Conservation (phyloP, 176 grass and related monocot genomes). For the Eleusine coracana region DNA sequence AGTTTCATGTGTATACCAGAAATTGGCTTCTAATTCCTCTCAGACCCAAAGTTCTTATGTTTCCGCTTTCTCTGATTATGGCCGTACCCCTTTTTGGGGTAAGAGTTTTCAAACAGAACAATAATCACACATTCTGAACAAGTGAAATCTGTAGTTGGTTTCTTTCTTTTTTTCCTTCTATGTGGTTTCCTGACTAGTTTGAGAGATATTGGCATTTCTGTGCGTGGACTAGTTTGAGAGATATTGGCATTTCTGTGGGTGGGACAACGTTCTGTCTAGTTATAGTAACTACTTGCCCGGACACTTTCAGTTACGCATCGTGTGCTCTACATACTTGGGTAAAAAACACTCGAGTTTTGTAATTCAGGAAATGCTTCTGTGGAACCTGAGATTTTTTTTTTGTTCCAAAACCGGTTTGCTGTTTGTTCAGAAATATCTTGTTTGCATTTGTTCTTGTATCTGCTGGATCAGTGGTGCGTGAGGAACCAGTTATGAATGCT, state of each 20-base stretch:
- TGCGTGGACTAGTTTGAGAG: not conserved
- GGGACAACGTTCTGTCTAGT: not conserved
- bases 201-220: not conserved
- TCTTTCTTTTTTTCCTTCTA: not conserved
- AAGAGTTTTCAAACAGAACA: not conserved
- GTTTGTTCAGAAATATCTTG: not conserved
- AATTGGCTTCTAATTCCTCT: not conserved
- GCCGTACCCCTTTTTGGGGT: not conserved
- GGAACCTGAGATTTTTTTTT: not conserved
- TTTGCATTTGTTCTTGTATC: not conserved
- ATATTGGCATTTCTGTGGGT: not conserved
- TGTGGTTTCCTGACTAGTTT: not conserved
- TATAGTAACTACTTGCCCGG: slow-evolving; percentile 7
- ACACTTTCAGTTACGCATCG: not conserved
- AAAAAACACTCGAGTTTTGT: not conserved
- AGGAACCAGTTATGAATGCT: not conserved
- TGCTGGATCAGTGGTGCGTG: not conserved
- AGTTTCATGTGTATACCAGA: not conserved
- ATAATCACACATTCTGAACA: not conserved
- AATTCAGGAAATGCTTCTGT: not conserved
- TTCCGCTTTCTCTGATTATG: not conserved
- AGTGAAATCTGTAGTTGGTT: not conserved
- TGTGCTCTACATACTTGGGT: not conserved
- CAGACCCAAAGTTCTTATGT: not conserved
- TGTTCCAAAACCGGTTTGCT: not conserved